Percentiles rank a stretch among this genome's conserved stretches.
phyloP scores from a whole-genome alignment of 2,329 filamentous ascomycete genomes.

The Xylaria sp. region DNA sequence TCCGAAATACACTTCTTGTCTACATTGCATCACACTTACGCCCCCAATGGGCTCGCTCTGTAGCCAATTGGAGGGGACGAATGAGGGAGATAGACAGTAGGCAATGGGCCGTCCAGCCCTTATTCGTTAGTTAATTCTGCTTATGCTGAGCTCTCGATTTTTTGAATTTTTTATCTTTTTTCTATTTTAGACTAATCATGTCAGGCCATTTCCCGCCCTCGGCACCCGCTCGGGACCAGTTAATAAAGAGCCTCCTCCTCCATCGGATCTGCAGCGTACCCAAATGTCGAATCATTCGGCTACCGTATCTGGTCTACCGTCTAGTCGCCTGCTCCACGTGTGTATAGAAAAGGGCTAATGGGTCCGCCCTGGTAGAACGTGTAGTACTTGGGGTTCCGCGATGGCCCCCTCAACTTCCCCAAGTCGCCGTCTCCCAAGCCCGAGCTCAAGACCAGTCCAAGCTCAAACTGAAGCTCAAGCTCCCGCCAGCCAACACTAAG shows the following conservation, averaged over 20 bases:
- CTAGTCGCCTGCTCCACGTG: slow-evolving; percentile 22
- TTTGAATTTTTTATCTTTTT: background rate
- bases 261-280: background rate
- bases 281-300: background rate
- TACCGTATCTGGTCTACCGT: too few species aligned
- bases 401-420: background rate
- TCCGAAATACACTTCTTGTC: too few species aligned
- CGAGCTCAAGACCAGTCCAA: background rate
- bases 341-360: slow-evolving; percentile 18
- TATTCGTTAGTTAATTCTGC: slow-evolving; percentile 8
- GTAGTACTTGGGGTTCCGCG: background rate
- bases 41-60: background rate
- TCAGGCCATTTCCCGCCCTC: background rate
- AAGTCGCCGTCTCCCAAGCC: background rate
- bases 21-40: too few species aligned
- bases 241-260: slow-evolving; percentile 1
- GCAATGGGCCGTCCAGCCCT: background rate
- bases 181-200: slow-evolving; percentile 16
- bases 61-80: slow-evolving; percentile 7
- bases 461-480: background rate
- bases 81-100: background rate
- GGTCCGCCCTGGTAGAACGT: background rate
- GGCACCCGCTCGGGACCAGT: background rate
- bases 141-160: background rate
- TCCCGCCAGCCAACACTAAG: background rate